Percentiles rank a stretch among this genome's conserved stretches.
phyloP scores from a whole-genome alignment of 2,329 filamentous ascomycete genomes.

The Diaporthe batatas region DNA sequence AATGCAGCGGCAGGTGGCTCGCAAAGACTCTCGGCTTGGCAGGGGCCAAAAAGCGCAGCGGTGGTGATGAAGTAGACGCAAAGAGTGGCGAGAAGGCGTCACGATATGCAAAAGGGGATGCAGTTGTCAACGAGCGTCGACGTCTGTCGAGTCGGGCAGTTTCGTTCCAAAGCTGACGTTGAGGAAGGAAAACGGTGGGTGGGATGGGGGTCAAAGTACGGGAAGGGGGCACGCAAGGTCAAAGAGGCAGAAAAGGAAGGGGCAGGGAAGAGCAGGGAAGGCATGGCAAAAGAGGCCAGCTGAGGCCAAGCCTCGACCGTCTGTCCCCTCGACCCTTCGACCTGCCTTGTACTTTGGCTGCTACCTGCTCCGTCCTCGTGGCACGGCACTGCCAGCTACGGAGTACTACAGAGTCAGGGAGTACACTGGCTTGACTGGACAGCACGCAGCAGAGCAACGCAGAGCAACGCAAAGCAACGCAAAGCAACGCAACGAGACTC shows the following conservation, averaged over 20 bases:
- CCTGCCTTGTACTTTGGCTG: too few relatives aligned
- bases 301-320: slow-evolving; percentile 24
- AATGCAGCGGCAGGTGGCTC: slow-evolving; percentile 18
- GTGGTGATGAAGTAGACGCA: not conserved
- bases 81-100: slow-evolving; percentile 8
- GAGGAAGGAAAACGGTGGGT: slow-evolving; percentile 9
- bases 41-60: not conserved
- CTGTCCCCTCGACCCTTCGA: too few relatives aligned
- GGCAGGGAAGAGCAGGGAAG: slow-evolving; percentile 31
- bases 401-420: too few relatives aligned
- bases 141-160: slow-evolving; percentile 16
- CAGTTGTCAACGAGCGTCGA: slow-evolving; percentile 14
- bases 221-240: slow-evolving; percentile 8
- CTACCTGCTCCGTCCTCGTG: not conserved
- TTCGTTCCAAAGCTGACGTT: slow-evolving; percentile 16
- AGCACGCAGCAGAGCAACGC: too few relatives aligned
- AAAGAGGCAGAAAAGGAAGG: slow-evolving; percentile 31
- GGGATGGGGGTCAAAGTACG: not conserved
- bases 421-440: not conserved
- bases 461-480: too few relatives aligned
- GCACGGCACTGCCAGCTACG: slow-evolving; percentile 10
- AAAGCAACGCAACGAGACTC: slow-evolving; percentile 21
- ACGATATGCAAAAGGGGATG: slow-evolving; percentile 11
- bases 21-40: slow-evolving; percentile 15
- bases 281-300: slow-evolving; percentile 22